These are phyloP conservation scores for Lavandula angustifolia DNA, from an alignment of 257 asterid species.

Conservation along the genomic window DNA sequence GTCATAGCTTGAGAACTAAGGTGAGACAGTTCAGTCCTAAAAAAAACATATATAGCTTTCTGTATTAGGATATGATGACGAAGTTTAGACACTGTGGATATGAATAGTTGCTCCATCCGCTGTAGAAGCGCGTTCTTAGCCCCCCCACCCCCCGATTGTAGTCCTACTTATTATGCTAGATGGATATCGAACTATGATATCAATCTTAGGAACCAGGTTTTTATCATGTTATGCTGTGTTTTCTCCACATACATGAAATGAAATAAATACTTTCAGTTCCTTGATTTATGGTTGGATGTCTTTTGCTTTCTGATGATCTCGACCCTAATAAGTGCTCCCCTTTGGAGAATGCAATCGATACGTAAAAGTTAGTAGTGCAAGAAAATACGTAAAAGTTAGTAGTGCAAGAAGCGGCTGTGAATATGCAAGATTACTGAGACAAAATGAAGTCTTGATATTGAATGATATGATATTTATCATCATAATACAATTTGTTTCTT, in stretches of 20 bases:
- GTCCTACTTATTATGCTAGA: slow-evolving; percentile 29
- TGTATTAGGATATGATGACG: slow-evolving; percentile 34
- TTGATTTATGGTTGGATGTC: too few relatives aligned
- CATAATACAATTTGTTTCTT: neutral
- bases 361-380: neutral
- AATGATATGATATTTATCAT: neutral
- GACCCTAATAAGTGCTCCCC: too few relatives aligned
- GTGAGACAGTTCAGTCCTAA: slow-evolving; percentile 24
- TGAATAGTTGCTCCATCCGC: slow-evolving; percentile 30
- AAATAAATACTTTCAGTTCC: too few relatives aligned
- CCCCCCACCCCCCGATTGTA: neutral
- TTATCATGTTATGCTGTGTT: slow-evolving; percentile 27
- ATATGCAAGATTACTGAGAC: neutral
- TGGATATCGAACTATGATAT: slow-evolving; percentile 29
- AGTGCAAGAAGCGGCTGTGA: neutral
- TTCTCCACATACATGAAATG: too few relatives aligned
- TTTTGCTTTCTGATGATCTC: too few relatives aligned
- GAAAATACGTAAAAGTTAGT: neutral
- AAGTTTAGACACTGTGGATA: neutral
- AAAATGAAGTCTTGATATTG: neutral
- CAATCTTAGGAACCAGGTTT: slow-evolving; percentile 24
- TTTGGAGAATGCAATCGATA: neutral
- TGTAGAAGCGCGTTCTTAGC: slow-evolving; percentile 30
- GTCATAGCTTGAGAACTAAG: slow-evolving; percentile 45
- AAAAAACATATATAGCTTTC: slow-evolving; percentile 27